Evolutionary conservation across 2,329 filamentous ascomycete genomes (phyloP), one percentile per base, ranked within the genome.

Genomic region (Ophiostoma himal-ulmi): DNA sequence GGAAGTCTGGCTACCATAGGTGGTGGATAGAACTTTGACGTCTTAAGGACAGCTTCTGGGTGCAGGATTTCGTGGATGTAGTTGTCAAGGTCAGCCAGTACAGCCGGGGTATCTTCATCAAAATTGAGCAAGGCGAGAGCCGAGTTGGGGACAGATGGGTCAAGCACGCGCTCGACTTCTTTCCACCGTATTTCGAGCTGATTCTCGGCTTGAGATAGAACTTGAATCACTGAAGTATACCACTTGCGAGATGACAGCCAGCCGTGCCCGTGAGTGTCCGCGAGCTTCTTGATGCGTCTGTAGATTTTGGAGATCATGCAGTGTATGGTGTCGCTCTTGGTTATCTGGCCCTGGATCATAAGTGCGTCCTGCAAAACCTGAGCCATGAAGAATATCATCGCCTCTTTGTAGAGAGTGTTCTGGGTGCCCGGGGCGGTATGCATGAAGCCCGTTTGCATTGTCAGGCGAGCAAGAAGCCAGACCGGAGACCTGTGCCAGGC

Each of bases 311-410:
- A 77, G 6, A 73, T 78, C 78, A 85, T 83, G 3, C 76, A 72
- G 67, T 79, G 78, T 0, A 83, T 66, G 8, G 78, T 26, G 14
- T 81, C 77, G 1, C 17, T 60, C 1, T 39, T 22, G 7, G 68
- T 30, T 2, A 37, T n/a, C 39, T 5, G 41, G 5, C 14, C 64
- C 4, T 2, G 20, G 4, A 5, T 34, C 30, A 5, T n/a, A 1
- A 22, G 5, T 8, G 26, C 10, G 20, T 62, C 13, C 20, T 39
- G 0, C 77, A 52, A n/a, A 84, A 73, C 6, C 84, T 71, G 0
- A 71, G 77, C 70, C 75, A 85, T 78, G 73, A 85, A 77, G 26
- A 80, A 83, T 0, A 82, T 65, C 81, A 87, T 85, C 73, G 84
- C 83, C 0, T 74, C 71, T 71, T 88, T 88, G 77, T 87, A 88